phyloP scores from a whole-genome alignment of 73 alveolate genomes.

The Paramecium pentaurelia region DNA sequence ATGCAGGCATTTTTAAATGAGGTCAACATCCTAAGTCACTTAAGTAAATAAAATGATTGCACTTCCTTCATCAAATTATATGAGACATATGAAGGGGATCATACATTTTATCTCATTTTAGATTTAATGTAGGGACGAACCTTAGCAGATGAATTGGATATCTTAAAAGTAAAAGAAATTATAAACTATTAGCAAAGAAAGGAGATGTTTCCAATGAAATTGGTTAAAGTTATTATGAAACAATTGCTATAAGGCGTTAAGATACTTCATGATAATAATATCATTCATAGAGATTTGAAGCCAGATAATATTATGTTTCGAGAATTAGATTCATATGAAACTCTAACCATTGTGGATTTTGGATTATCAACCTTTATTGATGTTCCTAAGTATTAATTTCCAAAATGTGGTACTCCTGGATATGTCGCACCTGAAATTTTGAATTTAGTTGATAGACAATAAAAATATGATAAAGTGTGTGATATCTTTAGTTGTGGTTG shows the following conservation, averaged over 20 bases:
- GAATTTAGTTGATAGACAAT: slow-evolving; percentile 48
- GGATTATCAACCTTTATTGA: slow-evolving; percentile 54
- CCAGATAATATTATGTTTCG: slow-evolving; percentile 58
- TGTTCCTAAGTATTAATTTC: slow-evolving; percentile 28
- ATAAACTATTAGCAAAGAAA: neutral
- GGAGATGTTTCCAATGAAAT: slow-evolving; percentile 25
- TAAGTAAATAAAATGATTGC: neutral
- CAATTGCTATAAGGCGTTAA: slow-evolving; percentile 31
- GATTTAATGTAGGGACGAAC: slow-evolving; percentile 55
- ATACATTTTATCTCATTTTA: slow-evolving; percentile 45
- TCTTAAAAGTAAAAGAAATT: neutral
- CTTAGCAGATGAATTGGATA: slow-evolving; percentile 37
- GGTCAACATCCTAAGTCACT: neutral
- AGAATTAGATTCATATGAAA: slow-evolving; percentile 18
- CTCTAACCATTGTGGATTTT: slow-evolving; percentile 51
- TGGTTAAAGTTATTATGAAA: slow-evolving; percentile 36
- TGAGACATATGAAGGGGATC: slow-evolving; percentile 61
- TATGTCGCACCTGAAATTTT: slow-evolving; percentile 79
- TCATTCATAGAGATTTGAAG: slow-evolving; percentile 59
- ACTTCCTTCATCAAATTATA: slow-evolving; percentile 33
- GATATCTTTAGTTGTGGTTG: slow-evolving; percentile 59
- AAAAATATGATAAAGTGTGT: slow-evolving; percentile 46
- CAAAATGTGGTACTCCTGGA: slow-evolving; percentile 76
- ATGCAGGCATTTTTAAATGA: neutral
- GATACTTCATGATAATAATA: slow-evolving; percentile 39